Conservation (phyloP, 1,284 basidiomycete species). For the Apiotrichum gamsii region DNA sequence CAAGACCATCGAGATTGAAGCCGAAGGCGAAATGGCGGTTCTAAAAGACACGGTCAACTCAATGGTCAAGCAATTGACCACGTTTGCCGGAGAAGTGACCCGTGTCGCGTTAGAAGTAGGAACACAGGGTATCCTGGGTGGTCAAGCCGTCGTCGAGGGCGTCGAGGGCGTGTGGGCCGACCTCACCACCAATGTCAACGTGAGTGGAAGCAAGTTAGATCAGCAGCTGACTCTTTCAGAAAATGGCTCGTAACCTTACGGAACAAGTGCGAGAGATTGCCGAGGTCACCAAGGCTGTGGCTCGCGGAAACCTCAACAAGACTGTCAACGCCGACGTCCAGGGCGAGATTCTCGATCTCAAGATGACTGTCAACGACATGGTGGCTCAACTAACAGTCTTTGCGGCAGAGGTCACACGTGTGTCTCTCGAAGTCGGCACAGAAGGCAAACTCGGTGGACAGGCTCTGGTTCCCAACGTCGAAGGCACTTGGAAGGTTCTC, state of each 20-base stretch:
- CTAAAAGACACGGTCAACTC: slow-evolving; percentile 61
- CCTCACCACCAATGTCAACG: slow-evolving; percentile 81
- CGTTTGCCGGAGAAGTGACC: slow-evolving; percentile 91
- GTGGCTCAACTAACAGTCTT: slow-evolving; percentile 51
- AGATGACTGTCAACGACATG: slow-evolving; percentile 55
- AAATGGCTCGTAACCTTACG: slow-evolving; percentile 88
- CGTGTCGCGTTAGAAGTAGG: slow-evolving; percentile 88
- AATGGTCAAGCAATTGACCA: slow-evolving; percentile 83
- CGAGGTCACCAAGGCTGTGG: slow-evolving; percentile 93
- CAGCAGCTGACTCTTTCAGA: slow-evolving; percentile 47
- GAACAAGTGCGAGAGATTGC: slow-evolving; percentile 97
- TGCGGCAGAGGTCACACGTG: slow-evolving; percentile 64
- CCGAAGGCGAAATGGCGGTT: slow-evolving; percentile 86
- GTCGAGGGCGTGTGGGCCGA: slow-evolving; percentile 94
- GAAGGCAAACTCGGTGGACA: slow-evolving; percentile 96
- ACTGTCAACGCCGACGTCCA: slow-evolving; percentile 92
- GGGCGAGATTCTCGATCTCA: slow-evolving; percentile 94
- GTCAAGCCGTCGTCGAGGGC: slow-evolving; percentile 84
- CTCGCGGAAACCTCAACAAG: slow-evolving; percentile 81
- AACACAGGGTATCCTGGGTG: slow-evolving; percentile 85
- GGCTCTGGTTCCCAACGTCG: slow-evolving; percentile 75
- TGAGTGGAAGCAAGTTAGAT: slow-evolving; percentile 48
- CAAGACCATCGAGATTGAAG: slow-evolving; percentile 58
- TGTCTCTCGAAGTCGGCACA: slow-evolving; percentile 86
- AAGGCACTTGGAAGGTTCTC: slow-evolving; percentile 88